Conservation (phyloP, 2,329 filamentous ascomycete genomes). For the Zasmidium citrigriseum region DNA sequence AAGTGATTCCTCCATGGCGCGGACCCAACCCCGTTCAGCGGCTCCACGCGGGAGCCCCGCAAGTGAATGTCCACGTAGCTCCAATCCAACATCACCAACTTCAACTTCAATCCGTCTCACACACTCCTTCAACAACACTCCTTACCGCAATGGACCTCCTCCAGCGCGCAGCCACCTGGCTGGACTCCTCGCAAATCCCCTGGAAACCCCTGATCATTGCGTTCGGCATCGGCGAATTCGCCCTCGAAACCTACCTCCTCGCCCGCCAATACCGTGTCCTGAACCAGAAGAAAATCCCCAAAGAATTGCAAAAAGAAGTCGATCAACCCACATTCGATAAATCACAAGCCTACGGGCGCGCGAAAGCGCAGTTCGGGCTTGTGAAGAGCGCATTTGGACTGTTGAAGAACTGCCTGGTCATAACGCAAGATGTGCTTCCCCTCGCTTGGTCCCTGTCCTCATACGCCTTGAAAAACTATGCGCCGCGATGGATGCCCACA, state of each 20-base stretch:
- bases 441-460: slow-evolving; percentile 87
- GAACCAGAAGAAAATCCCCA: slow-evolving; percentile 75
- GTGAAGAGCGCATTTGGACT: slow-evolving; percentile 80
- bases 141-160: slow-evolving; percentile 36
- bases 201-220: slow-evolving; percentile 97
- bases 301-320: slow-evolving; percentile 85
- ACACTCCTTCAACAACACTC: neutral
- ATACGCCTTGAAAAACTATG: slow-evolving; percentile 69
- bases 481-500: slow-evolving; percentile 68
- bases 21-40: neutral
- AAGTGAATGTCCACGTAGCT: slow-evolving; percentile 1
- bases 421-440: slow-evolving; percentile 87
- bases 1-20: neutral
- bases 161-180: slow-evolving; percentile 73
- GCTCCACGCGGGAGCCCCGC: neutral
- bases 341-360: slow-evolving; percentile 79
- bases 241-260: slow-evolving; percentile 86
- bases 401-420: slow-evolving; percentile 83
- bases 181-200: slow-evolving; percentile 90
- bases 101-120: neutral
- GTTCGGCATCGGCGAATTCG: slow-evolving; percentile 88
- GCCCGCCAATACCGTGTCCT: slow-evolving; percentile 87
- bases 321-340: slow-evolving; percentile 91
- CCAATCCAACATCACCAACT: neutral
- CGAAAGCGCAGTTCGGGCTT: slow-evolving; percentile 89